Base-by-base conservation (phyloP, 2,329 filamentous ascomycete species). In the Sclerotinia sclerotiorum region DNA sequence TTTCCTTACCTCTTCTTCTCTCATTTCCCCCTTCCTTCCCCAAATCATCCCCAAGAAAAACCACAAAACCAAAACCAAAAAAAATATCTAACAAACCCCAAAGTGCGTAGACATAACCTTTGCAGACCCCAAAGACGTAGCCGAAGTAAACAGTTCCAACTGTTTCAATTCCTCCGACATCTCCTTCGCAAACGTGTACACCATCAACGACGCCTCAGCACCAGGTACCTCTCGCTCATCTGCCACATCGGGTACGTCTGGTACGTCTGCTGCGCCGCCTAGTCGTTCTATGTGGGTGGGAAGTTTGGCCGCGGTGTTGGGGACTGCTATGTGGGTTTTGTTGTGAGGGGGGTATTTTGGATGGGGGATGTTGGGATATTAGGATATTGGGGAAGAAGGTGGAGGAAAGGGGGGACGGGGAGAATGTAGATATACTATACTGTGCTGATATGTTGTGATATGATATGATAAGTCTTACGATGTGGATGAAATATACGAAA, bases 41-140 rank as follows among this genome's bases (percentile, higher is more conserved):
- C 21, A 46, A 48, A 46, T n/a, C 48, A 62, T 49, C 11, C n/a
- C n/a, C n/a, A n/a, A n/a, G n/a, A 32, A 19, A 55, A n/a, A 46
- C 7, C 1, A n/a, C 7, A 13, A 13, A 13, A 39, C 1, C 10
- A 39, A 39, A 42, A 51, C 60, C 29, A 39, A 15, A 52, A 70
- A 27, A 64, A 65, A 52, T 58, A 73, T 63, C 66, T 51, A 61
- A 29, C 24, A 24, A 42, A 35, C 4, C 24, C 10, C 48, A 48
- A 63, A 97, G 93, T 98, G 95, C 78, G 94, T 96, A 74, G 94
- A 98, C 77, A 96, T 98, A 75, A 94, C 90, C 58, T 96, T 98
- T 74, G 92, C 90, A 60, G 91, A 93, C 1, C 91, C 91, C 32
- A 82, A 87, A 75, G 90, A 97, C 77, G 88, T 97, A 62, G 82